These are phyloP conservation scores for Cystofilobasidium bisporidii DNA, from an alignment of 768 basidiomycete genomes.

Conservation along the genomic window DNA sequence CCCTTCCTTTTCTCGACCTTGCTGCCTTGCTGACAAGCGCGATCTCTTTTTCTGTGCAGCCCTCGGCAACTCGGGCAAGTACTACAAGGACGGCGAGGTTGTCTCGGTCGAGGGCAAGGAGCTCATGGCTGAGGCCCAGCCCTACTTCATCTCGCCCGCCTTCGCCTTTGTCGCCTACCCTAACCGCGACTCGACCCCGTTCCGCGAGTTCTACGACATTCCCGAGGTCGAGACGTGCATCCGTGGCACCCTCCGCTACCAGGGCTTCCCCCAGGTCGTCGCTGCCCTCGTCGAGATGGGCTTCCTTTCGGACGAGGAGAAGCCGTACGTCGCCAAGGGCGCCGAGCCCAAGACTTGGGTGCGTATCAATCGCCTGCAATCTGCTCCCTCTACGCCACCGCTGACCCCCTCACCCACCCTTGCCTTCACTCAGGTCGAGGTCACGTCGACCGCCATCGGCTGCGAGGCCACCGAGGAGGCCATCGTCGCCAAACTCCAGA, in stretches of 20 bases:
- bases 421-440: slow-evolving; percentile 44
- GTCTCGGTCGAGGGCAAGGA: slow-evolving; percentile 64
- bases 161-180: slow-evolving; percentile 84
- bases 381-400: slow-evolving; percentile 24
- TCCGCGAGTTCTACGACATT: slow-evolving; percentile 83
- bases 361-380: too few relatives aligned
- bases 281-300: slow-evolving; percentile 75
- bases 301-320: slow-evolving; percentile 64
- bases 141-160: slow-evolving; percentile 90
- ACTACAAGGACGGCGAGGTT: slow-evolving; percentile 56
- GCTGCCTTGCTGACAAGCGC: not conserved
- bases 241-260: slow-evolving; percentile 86
- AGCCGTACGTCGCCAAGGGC: slow-evolving; percentile 60
- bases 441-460: slow-evolving; percentile 63
- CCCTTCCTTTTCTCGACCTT: not conserved
- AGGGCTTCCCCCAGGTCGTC: slow-evolving; percentile 94
- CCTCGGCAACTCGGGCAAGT: slow-evolving; percentile 79
- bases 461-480: slow-evolving; percentile 64
- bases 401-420: not conserved
- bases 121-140: slow-evolving; percentile 79
- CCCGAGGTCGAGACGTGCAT: slow-evolving; percentile 87
- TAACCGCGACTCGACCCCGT: slow-evolving; percentile 85
- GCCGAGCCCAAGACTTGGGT: slow-evolving; percentile 65
- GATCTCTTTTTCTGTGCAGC: slow-evolving; percentile 39
- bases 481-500: slow-evolving; percentile 62